Conservation (phyloP, 1,284 basidiomycete genomes). For the Cystobasidium sp. region DNA sequence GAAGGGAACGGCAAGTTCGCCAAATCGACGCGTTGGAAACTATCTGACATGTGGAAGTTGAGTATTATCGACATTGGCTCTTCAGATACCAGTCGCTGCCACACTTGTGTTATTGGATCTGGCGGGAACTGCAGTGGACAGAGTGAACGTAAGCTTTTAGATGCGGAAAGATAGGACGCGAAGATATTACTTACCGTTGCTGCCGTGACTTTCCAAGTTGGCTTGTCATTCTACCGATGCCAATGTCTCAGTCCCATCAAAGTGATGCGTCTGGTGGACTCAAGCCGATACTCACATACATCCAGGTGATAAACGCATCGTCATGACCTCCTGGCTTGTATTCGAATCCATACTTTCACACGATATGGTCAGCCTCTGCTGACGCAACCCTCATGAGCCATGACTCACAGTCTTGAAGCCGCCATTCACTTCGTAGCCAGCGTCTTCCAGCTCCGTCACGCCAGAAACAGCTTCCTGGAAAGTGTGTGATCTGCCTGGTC, state of each 20-base stretch:
- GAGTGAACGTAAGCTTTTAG: neutral
- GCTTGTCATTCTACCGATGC: conserved; percentile 16
- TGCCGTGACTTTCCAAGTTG: conserved; percentile 41
- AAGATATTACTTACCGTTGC: conserved; percentile 37
- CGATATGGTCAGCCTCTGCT: neutral
- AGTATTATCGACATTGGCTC: conserved; percentile 69
- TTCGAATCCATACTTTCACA: conserved; percentile 53
- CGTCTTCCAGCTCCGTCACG: conserved; percentile 51
- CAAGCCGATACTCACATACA: conserved; percentile 21
- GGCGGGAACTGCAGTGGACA: conserved; percentile 30
- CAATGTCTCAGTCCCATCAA: neutral
- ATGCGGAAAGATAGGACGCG: neutral
- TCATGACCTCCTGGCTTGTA: conserved; percentile 52
- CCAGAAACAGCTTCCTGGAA: conserved; percentile 56
- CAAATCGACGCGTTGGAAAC: conserved; percentile 65
- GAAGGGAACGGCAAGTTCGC: conserved; percentile 65
- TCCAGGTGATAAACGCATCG: conserved; percentile 45
- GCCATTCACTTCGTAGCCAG: conserved; percentile 46
- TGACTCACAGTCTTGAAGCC: conserved; percentile 45
- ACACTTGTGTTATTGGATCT: conserved; percentile 42
- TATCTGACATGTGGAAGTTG: conserved; percentile 79
- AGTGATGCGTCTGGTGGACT: neutral
- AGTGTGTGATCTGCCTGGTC: neutral
- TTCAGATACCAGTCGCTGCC: conserved; percentile 44
- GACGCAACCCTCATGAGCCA: neutral